Conservation (phyloP, 164 flowering plant genomes). For the Cinnamomum chago region DNA sequence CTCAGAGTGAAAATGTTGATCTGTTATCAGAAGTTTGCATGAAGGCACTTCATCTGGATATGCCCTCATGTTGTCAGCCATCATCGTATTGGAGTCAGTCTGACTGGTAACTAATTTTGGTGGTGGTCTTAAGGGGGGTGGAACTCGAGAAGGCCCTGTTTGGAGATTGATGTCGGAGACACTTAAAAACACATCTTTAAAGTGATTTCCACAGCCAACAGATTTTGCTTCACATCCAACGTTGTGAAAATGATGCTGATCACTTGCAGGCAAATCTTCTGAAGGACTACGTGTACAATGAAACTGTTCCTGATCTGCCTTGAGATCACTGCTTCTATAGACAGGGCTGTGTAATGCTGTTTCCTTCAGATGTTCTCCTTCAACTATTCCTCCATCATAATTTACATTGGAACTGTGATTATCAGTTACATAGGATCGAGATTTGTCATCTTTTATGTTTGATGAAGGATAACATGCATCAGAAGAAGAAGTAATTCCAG, state of each 20-base stretch:
- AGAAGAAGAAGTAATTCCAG: conserved; percentile 43
- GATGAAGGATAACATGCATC: conserved; percentile 32
- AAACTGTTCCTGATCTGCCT: conserved; percentile 7
- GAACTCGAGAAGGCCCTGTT: conserved; percentile 67
- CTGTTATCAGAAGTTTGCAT: not conserved
- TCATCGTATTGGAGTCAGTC: conserved; percentile 19
- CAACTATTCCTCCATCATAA: conserved; percentile 16
- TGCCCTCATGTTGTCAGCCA: conserved; percentile 18
- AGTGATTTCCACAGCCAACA: conserved; percentile 18
- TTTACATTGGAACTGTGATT: conserved; percentile 22
- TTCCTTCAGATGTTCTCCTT: conserved; percentile 23
- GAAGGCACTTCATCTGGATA: not conserved
- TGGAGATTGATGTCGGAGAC: conserved; percentile 64
- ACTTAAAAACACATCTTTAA: conserved; percentile 34
- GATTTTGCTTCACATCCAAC: not conserved
- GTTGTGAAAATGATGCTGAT: not conserved
- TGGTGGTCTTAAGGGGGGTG: conserved; percentile 86
- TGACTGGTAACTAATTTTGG: conserved; percentile 43
- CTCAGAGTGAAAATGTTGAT: not conserved
- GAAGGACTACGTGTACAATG: not conserved
- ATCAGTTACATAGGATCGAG: conserved; percentile 14
- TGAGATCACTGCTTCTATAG: conserved; percentile 19
- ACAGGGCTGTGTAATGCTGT: conserved; percentile 24
- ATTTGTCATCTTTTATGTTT: conserved; percentile 13
- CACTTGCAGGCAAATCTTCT: conserved; percentile 1